Evolutionary conservation across 139 green algal species (phyloP), one percentile per base, ranked within the genome.

Genomic region (Tetradesmus obliquus): DNA sequence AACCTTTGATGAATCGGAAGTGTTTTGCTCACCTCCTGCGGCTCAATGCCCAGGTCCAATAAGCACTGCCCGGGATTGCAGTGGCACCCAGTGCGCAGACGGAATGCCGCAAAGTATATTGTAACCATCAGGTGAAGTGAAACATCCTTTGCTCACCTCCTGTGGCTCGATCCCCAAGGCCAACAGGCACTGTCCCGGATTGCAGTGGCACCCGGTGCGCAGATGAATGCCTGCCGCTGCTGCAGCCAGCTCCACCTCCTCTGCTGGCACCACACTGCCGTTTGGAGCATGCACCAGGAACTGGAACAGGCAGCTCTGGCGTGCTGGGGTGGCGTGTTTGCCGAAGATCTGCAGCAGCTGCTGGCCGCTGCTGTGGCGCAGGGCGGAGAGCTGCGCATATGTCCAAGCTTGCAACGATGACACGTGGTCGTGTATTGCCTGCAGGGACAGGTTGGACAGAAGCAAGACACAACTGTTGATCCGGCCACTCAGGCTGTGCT

Each of bases 311-410:
- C 79, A 86, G 58, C 92, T 92, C 85, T 95, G 83, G 24, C 13
- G 45, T 79, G 53, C 17, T 53, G 53, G 89, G 51, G 22, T 76
- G 69, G 20, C 24, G 88, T 97, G 95, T 88, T 94, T 94, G 69
- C 96, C 96, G 86, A 96, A 96, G n/a, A 97, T 93, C 24, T 88
- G 84, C 51, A 96, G 55, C 91, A 98, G 86, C n/a, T 94, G 94
- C 58, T 66, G 20, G 8, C 95, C 94, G 88, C 97, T 97, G 90
- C 91, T 88, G 95, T 97, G 96, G 45, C 60, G 71, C 82, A 98
- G 90, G 0, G 58, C 19, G 13, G 89, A 66, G 10, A 97, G 91
- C 22, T 66, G 45, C 5, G 9, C n/a, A 90, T 93, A 94, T 6
- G 87, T 84, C 93, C 93, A 95, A 45, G 87, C 83, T 20, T 89